phyloP scores from a whole-genome alignment of 345 rosid species.

The Alliaria petiolata region DNA sequence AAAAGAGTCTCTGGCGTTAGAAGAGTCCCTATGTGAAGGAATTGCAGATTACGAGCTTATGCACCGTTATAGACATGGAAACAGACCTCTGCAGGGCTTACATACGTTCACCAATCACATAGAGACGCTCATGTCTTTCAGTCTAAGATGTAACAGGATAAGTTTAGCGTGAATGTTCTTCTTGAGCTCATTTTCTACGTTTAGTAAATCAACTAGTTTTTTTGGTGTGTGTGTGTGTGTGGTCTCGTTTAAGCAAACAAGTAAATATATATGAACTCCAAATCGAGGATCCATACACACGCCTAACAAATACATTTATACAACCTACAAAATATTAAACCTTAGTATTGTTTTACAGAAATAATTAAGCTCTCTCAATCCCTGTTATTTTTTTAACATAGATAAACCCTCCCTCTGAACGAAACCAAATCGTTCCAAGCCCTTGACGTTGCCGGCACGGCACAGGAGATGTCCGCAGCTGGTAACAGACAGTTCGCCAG shows the following conservation, averaged over 20 bases:
- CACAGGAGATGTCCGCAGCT: constrained; percentile 24
- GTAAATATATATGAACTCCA: neutral
- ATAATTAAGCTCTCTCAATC: neutral
- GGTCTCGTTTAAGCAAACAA: neutral
- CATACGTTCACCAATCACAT: neutral
- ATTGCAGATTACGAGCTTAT: neutral
- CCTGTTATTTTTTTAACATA: neutral
- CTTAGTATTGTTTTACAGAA: too few species aligned
- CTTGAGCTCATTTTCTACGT: neutral
- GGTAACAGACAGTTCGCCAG: constrained; percentile 31
- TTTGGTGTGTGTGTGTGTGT: too few species aligned
- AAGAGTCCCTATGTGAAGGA: neutral
- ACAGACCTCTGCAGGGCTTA: neutral
- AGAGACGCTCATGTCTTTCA: neutral
- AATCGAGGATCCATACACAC: neutral
- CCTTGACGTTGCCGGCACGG: constrained; percentile 21
- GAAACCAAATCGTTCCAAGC: constrained; percentile 15
- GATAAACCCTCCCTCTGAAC: neutral
- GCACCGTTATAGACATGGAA: neutral
- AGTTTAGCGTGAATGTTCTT: too few species aligned
- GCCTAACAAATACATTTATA: neutral
- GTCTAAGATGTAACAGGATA: too few species aligned
- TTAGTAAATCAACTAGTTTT: neutral
- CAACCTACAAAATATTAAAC: neutral
- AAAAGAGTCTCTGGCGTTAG: neutral